Conservation (phyloP, 352 stramenopile genomes). For the Phytophthora tubulina region DNA sequence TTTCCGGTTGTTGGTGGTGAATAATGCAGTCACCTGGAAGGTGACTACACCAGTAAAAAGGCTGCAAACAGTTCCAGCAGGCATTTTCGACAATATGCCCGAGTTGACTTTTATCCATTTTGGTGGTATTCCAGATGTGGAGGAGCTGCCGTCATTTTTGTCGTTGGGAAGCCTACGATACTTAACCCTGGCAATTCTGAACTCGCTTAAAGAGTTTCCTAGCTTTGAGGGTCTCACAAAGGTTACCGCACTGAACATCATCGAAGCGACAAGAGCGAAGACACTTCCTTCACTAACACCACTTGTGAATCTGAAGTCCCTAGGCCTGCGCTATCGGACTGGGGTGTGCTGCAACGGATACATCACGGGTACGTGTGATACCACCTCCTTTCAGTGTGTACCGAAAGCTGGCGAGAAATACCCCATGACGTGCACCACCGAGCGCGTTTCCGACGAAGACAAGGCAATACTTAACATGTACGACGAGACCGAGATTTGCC, state of each 20-base stretch:
- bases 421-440: constrained; percentile 34
- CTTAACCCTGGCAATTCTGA: constrained; percentile 41
- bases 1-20: not conserved
- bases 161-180: constrained; percentile 50
- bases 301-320: constrained; percentile 25
- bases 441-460: constrained; percentile 30
- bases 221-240: constrained; percentile 38
- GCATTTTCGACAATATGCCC: constrained; percentile 51
- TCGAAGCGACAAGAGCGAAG: constrained; percentile 35
- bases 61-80: constrained; percentile 35
- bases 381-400: constrained; percentile 38
- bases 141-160: constrained; percentile 42
- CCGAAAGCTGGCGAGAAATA: constrained; percentile 31
- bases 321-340: constrained; percentile 38
- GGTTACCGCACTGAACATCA: constrained; percentile 35
- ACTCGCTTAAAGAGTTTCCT: constrained; percentile 34
- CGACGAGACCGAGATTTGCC: constrained; percentile 25
- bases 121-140: constrained; percentile 44
- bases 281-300: constrained; percentile 34
- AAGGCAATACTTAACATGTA: constrained; percentile 27
- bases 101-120: constrained; percentile 54
- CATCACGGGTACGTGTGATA: constrained; percentile 31
- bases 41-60: constrained; percentile 44
- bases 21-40: constrained; percentile 40
- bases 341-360: constrained; percentile 52